A percentile compares a stretch with the other conserved stretches of the same genome.
These are phyloP conservation scores for Tetrahymena thermophila DNA, from an alignment of 73 alveolate species.

Conservation along the genomic window DNA sequence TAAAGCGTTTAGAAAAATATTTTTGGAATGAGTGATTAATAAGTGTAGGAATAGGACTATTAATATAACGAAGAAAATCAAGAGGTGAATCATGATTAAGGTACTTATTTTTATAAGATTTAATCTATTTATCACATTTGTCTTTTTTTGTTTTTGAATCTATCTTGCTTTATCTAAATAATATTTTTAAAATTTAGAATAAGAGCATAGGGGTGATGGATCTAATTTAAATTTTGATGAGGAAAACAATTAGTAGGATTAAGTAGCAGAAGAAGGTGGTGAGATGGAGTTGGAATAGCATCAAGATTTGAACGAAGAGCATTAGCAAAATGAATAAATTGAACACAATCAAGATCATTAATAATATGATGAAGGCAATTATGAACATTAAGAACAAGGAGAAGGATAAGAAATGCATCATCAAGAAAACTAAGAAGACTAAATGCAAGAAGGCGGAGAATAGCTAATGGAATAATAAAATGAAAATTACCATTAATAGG, in stretches of 20 bases:
- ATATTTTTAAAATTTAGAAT: not conserved
- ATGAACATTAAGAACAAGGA: not conserved
- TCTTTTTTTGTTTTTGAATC: too few species aligned
- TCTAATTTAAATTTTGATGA: not conserved
- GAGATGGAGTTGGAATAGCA: not conserved
- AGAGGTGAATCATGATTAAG: not conserved
- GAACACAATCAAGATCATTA: not conserved
- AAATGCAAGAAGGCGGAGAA: not conserved
- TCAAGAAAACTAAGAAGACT: not conserved
- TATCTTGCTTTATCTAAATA: not conserved
- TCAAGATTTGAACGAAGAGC: not conserved
- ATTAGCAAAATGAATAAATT: not conserved
- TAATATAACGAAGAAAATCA: not conserved
- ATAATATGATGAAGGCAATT: not conserved
- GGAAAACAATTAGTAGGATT: not conserved
- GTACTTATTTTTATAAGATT: not conserved
- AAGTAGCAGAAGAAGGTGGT: not conserved
- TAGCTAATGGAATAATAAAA: not conserved
- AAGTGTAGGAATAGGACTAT: not conserved
- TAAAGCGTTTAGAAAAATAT: not conserved
- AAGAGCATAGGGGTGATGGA: not conserved
- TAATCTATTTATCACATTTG: not conserved
- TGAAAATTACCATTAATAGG: not conserved
- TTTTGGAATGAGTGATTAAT: not conserved
- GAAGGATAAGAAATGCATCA: not conserved